Evolutionary conservation across 768 basidiomycete genomes (phyloP).

Genomic region (Naganishia antarctica): DNA sequence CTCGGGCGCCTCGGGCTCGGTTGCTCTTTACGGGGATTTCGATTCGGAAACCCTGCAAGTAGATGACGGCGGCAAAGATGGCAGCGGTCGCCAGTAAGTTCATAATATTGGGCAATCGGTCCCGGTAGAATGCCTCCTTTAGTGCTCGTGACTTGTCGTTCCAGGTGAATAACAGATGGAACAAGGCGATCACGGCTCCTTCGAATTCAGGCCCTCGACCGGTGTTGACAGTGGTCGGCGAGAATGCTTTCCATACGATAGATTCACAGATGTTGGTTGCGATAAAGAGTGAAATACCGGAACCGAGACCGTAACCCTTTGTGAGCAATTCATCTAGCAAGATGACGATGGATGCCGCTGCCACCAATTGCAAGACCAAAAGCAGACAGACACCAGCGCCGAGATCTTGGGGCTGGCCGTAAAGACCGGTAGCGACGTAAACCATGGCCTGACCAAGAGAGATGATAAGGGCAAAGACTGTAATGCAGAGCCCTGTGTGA

Average conservation of each 20-base stretch:
- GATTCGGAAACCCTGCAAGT: constrained; percentile 96
- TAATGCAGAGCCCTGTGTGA: no score
- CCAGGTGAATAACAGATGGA: constrained; percentile 98
- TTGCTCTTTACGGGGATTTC: constrained; percentile 98
- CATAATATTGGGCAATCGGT: constrained; percentile 95
- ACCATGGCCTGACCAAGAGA: constrained; percentile 93
- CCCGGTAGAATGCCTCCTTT: constrained; percentile 96
- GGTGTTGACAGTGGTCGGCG: constrained; percentile 95
- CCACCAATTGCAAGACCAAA: constrained; percentile 90
- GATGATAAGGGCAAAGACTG: constrained; percentile 96
- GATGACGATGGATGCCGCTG: constrained; percentile 91
- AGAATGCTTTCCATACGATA: constrained; percentile 99
- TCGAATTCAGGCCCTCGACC: constrained; percentile 98
- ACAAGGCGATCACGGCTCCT: constrained; percentile 88
- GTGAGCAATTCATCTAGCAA: constrained; percentile 98
- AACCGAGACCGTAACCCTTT: constrained; percentile 97
- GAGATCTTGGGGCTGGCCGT: constrained; percentile 85
- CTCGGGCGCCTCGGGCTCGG: constrained; percentile 91
- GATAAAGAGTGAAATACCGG: constrained; percentile 97
- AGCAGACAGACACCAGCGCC: constrained; percentile 96
- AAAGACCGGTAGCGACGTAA: constrained; percentile 93
- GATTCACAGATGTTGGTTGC: constrained; percentile 99
- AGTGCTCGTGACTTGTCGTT: constrained; percentile 95
- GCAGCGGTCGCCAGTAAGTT: constrained; percentile 86
- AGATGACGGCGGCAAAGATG: constrained; percentile 93